These are phyloP conservation scores for Diaporthe vaccinii DNA, from an alignment of 2,329 filamentous ascomycete species.

Conservation along the genomic window DNA sequence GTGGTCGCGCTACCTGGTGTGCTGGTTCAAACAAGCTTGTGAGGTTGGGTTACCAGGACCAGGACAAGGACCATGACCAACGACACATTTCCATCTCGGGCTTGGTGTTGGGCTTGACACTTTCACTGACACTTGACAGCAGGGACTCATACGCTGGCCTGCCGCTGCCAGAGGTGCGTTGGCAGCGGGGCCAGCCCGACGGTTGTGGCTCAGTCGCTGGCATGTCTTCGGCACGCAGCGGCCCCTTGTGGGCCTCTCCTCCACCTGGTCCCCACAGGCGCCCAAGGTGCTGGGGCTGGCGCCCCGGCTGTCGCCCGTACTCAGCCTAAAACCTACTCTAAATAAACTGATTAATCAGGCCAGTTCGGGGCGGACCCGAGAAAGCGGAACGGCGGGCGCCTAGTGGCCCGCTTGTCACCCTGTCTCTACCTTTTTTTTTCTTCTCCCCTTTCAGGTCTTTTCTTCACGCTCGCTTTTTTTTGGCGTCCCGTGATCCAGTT, in stretches of 20 bases:
- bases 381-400: conserved; percentile 19
- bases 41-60: neutral
- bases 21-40: neutral
- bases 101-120: neutral
- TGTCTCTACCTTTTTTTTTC: neutral
- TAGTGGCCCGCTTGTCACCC: conserved; percentile 15
- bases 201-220: conserved; percentile 28
- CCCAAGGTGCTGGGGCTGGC: neutral
- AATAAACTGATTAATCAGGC: conserved; percentile 21
- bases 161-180: neutral
- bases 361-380: conserved; percentile 32
- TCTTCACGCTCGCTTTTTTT: neutral
- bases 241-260: conserved; percentile 5
- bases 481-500: conserved; percentile 1
- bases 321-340: neutral
- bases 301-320: neutral
- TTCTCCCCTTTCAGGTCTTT: neutral
- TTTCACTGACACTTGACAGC: neutral
- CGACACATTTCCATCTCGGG: neutral
- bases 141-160: neutral
- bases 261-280: conserved; percentile 11
- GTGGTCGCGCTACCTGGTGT: neutral
- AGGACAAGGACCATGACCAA: neutral
- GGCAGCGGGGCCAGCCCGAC: conserved; percentile 16
- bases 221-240: conserved; percentile 24